Evolutionary conservation across 2,329 filamentous ascomycete species (phyloP), one percentile per base, ranked within the genome.

Genomic region (Ilyonectria destructans): DNA sequence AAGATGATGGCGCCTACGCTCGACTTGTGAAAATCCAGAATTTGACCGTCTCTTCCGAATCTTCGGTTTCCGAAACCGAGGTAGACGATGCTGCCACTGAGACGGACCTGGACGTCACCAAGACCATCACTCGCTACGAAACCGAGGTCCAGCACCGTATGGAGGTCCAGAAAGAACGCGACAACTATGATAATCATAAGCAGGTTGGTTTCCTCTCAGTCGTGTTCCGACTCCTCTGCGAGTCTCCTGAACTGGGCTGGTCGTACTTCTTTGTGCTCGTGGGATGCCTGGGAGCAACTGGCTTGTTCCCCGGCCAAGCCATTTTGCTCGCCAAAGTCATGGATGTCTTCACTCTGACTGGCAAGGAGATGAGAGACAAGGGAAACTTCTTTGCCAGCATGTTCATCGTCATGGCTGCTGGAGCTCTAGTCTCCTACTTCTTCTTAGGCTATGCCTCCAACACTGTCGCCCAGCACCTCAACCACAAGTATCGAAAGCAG

Each of bases 371-470:
- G 78, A 75, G 75, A 6, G 67, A 77, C 2, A 74, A 75, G 1
- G 87, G 86, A 9, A 82, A 89, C 72, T 89, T 88, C 71, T 88
- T 82, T 77, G 83, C 87, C 0, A 79, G 83, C 58, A 89, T 89
- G 86, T 89, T 89, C 68, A 83, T 87, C 51, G 80, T 88, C 1
- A 71, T 87, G 43, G 85, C 86, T 3, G 78, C 80, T 4, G 85
- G 81, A 3, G 79, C 81, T n/a, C 77, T 86, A 1, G 54, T 86
- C 1, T 78, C 81, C 10, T 89, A 88, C 71, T 82, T 82, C 52
- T 52, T 71, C 9, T 71, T 83, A 40, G 82, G 83, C 2, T 82
- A 74, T 64, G 52, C 75, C 2, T 79, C 80, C 15, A 84, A 83
- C 62, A 67, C 73, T 6, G 55, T 76, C 21, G 71, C 74, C 26